A percentile compares a stretch with the other conserved stretches of the same genome.
Conservation (phyloP, 2,329 filamentous ascomycete species). For the Aureobasidium namibiae region DNA sequence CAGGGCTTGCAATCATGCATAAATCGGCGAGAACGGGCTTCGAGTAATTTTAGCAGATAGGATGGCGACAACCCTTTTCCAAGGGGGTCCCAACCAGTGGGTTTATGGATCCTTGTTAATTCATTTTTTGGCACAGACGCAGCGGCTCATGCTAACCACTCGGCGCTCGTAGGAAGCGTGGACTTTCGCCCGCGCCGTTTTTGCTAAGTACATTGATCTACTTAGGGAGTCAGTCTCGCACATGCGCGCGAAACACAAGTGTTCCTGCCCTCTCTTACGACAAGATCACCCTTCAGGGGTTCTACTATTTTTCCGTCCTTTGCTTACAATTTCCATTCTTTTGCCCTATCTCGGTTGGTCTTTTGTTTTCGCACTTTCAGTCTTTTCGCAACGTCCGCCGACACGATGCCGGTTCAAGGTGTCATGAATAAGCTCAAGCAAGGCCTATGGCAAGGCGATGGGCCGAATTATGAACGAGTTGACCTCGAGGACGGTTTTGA, state of each 20-base stretch:
- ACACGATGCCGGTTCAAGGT: neutral
- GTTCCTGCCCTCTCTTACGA: neutral
- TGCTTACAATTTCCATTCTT: neutral
- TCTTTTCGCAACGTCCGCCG: neutral
- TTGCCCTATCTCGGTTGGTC: neutral
- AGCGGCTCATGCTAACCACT: neutral
- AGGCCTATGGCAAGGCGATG: neutral
- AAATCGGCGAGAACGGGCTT: neutral
- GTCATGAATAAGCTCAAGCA: slow-evolving; percentile 8
- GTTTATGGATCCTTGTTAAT: neutral
- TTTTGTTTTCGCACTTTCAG: neutral
- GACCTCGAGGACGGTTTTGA: slow-evolving; percentile 3
- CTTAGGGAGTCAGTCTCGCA: slow-evolving; percentile 1
- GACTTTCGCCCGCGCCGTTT: slow-evolving; percentile 2
- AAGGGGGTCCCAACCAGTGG: neutral
- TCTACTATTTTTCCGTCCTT: neutral
- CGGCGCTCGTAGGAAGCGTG: neutral
- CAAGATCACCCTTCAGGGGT: neutral
- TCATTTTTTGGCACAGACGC: slow-evolving; percentile 4
- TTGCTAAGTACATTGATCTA: neutral
- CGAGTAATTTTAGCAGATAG: neutral
- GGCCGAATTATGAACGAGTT: neutral
- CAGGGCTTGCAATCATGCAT: neutral
- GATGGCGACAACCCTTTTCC: neutral
- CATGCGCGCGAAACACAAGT: neutral